phyloP scores from a whole-genome alignment of 75 land plant genomes.

The Cupressus sempervirens region DNA sequence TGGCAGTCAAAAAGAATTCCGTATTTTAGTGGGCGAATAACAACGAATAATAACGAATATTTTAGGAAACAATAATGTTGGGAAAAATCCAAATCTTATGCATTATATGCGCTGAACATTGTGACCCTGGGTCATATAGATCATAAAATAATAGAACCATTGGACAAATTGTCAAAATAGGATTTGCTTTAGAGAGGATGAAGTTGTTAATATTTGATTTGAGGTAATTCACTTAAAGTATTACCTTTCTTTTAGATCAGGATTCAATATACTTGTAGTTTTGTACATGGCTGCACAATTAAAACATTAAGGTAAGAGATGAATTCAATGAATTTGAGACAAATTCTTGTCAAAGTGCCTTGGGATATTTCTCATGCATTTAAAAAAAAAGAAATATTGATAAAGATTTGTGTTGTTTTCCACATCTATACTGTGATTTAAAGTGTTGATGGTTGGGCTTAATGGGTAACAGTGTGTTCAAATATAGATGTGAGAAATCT shows the following conservation, averaged over 20 bases:
- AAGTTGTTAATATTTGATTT: background rate
- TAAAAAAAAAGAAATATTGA: background rate
- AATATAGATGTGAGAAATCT: background rate
- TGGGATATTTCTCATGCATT: background rate
- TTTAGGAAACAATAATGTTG: too few relatives aligned
- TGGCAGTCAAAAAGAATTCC: too few relatives aligned
- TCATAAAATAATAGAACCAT: background rate
- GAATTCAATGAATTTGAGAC: too few relatives aligned
- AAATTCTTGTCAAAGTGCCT: background rate
- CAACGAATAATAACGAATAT: too few relatives aligned
- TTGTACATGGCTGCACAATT: too few relatives aligned
- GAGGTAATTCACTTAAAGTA: background rate
- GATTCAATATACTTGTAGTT: background rate
- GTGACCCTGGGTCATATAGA: too few relatives aligned
- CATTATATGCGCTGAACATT: too few relatives aligned
- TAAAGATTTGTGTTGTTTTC: background rate
- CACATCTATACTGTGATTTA: background rate
- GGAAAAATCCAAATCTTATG: too few relatives aligned
- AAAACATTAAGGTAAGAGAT: too few relatives aligned
- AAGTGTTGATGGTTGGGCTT: background rate
- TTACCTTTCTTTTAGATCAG: background rate
- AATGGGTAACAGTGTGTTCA: background rate
- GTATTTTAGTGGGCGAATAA: too few relatives aligned
- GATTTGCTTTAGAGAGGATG: background rate
- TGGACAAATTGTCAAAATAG: background rate